Evolutionary conservation across 371 early-diverging fungal genomes (phyloP).

Genomic region (Syncephalastrum racemosum): DNA sequence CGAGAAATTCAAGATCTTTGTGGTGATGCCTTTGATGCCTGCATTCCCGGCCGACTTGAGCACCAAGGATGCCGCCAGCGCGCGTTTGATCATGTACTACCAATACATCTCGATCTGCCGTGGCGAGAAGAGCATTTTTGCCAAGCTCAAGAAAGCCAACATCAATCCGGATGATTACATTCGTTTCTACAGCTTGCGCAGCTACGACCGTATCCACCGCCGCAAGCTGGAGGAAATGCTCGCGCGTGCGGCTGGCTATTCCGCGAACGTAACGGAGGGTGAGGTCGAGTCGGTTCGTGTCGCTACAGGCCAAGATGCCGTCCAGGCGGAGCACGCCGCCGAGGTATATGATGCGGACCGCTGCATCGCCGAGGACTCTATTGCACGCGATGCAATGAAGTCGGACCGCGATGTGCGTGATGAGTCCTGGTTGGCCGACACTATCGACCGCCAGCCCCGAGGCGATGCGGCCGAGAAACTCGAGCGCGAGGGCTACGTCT

Average conservation of each 20-base stretch:
- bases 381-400: constrained; percentile 25
- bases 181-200: constrained; percentile 68
- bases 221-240: constrained; percentile 35
- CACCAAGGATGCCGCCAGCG: constrained; percentile 73
- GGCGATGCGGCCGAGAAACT: constrained; percentile 17
- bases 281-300: constrained; percentile 21
- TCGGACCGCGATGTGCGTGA: constrained; percentile 17
- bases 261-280: constrained; percentile 11
- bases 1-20: constrained; percentile 78
- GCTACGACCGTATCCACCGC: constrained; percentile 59
- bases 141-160: constrained; percentile 46
- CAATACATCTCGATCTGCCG: constrained; percentile 76
- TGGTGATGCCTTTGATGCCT: constrained; percentile 90
- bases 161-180: constrained; percentile 68
- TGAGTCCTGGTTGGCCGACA: constrained; percentile 24
- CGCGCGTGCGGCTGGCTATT: constrained; percentile 39
- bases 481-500: constrained; percentile 57
- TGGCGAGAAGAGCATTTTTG: constrained; percentile 63
- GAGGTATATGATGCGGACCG: constrained; percentile 5
- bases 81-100: constrained; percentile 68
- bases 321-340: not conserved
- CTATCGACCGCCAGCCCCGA: constrained; percentile 2
- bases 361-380: constrained; percentile 19
- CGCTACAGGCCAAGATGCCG: constrained; percentile 16
- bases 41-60: constrained; percentile 85